Base-by-base conservation (phyloP, 495 filamentous ascomycete genomes). In the Cenococcum geophilum region DNA sequence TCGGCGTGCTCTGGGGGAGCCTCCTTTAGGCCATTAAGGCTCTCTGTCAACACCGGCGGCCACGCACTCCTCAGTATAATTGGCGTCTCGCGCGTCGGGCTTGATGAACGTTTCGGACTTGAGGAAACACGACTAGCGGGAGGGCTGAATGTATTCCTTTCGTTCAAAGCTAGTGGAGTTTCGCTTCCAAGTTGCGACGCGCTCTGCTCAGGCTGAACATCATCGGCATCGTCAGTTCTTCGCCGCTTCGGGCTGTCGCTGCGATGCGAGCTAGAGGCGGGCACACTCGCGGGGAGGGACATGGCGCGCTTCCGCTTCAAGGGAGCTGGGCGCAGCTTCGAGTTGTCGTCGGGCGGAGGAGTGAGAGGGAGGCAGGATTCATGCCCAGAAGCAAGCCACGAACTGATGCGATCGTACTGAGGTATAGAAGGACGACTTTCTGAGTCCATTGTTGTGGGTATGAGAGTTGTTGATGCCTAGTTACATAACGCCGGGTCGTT, bases 161-260 rank as follows among this genome's bases (percentile, higher is more conserved):
- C 25, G 59, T 57, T 57, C 40, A 60, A 60, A 2, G 57, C 10
- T 22, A 52, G 57, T 52, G 25, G 43, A 51, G 27, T 52, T 60
- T 52, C 16, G 27, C 45, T 52, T 21, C 37, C 36, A 18, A 63
- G 36, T 42, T 58, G 55, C 55, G 56, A 59, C 48, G 55, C 55
- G 55, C 55, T 63, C 21, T 63, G 49, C 9, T 58, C 35, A 34
- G 55, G 61, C 12, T 36, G 36, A 42, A 64, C 49, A 49, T 64
- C 40, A 64, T 64, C 35, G 27, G n/a, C n/a, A 60, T 60, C 22
- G n/a, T 63, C 47, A n/a, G 48, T 53, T 59, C 61, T 53, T 59
- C 47, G 55, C 61, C 61, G 55, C 55, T 63, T 54, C 55, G 55
- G 61, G 35, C 61, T 63, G 45, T 32, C 55, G 61, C 61, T 58